Percentiles rank a stretch among this genome's conserved stretches.
phyloP scores from a whole-genome alignment of 805 yeast genomes.

The Vanderwaltozyma yarrowii region DNA sequence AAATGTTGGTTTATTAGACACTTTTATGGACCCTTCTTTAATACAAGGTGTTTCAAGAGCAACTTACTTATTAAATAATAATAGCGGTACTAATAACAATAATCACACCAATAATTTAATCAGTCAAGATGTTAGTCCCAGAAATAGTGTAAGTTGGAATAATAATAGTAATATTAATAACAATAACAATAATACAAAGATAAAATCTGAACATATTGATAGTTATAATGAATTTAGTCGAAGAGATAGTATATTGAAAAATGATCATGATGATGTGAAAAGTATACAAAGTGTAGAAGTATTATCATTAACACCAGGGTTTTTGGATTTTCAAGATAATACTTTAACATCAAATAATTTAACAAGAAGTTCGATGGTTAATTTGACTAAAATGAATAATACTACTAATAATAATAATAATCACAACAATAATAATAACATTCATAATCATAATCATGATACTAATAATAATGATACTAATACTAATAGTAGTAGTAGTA shows the following conservation, averaged over 20 bases:
- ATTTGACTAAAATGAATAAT: too few species aligned
- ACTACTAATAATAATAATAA: too few species aligned
- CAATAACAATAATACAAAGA: not conserved
- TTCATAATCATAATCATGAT: too few species aligned
- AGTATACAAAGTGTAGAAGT: slow-evolving; percentile 30
- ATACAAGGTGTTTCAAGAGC: slow-evolving; percentile 16
- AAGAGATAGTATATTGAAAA: not conserved
- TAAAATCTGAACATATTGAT: not conserved
- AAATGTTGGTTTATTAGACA: slow-evolving; percentile 32
- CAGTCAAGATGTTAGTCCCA: not conserved
- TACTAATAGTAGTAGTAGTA: not conserved
- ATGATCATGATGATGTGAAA: slow-evolving; percentile 8
- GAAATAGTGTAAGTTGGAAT: not conserved
- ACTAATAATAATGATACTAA: not conserved
- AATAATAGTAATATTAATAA: too few species aligned
- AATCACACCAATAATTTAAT: slow-evolving; percentile 1
- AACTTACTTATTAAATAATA: slow-evolving; percentile 5
- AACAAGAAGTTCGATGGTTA: not conserved
- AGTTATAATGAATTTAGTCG: slow-evolving; percentile 3
- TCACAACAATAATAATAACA: too few species aligned
- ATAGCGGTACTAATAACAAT: slow-evolving; percentile 4
- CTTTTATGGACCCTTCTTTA: slow-evolving; percentile 27
- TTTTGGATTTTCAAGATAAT: slow-evolving; percentile 29
- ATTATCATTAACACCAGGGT: slow-evolving; percentile 32
- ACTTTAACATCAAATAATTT: not conserved